These are phyloP conservation scores for Beta macrorhiza DNA, from an alignment of 179 eudicot genomes.

Conservation along the genomic window DNA sequence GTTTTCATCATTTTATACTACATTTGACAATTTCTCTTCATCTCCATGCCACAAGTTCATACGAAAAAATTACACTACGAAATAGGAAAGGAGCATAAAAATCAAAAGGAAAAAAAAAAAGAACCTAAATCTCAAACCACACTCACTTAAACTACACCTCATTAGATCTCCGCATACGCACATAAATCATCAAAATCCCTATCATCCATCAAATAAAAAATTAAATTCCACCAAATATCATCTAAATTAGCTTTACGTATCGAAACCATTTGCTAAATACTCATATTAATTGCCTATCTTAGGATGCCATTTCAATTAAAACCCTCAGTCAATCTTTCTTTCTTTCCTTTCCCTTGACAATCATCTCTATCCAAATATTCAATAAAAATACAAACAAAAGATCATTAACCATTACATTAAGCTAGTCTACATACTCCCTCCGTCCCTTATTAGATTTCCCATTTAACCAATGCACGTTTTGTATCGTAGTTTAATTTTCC, in stretches of 20 bases:
- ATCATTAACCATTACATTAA: background rate
- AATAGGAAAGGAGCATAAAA: no score
- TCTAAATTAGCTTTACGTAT: background rate
- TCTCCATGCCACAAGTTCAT: background rate
- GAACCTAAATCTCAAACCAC: background rate
- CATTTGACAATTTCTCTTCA: background rate
- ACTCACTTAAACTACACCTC: background rate
- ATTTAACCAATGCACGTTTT: no score
- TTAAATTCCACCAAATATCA: background rate
- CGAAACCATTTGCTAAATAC: background rate
- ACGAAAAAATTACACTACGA: background rate
- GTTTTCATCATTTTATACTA: background rate
- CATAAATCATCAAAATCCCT: background rate
- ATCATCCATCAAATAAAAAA: background rate
- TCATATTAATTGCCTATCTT: background rate
- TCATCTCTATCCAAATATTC: background rate
- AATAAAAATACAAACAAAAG: background rate
- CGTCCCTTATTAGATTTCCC: no score
- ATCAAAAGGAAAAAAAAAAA: no score
- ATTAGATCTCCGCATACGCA: background rate
- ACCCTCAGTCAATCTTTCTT: no score
- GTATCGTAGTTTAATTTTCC: no score
- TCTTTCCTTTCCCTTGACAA: background rate
- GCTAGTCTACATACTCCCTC: background rate
- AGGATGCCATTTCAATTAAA: no score